Base-by-base conservation (phyloP, 2,329 filamentous ascomycete species). In the Hansfordia pulvinata region DNA sequence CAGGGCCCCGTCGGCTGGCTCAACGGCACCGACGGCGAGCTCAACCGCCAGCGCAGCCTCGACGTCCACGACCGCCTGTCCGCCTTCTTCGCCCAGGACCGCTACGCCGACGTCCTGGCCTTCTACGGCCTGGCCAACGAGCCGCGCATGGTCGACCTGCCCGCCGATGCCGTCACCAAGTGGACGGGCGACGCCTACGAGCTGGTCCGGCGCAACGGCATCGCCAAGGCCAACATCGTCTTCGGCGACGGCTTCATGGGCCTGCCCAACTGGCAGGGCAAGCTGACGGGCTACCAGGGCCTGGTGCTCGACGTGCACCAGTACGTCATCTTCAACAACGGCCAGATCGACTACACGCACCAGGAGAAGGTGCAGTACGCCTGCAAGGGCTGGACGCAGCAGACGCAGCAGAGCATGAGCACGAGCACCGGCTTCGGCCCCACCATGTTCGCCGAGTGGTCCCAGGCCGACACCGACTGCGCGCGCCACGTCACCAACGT, bases 51-150 rank as follows among this genome's bases (percentile, higher is more conserved):
- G 41, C 73, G 88, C 19, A 82, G 83, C 2, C 68, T 94, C 11
- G 84, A 92, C 31, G 64, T 96, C 20, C 90, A 98, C 55, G 69
- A 90, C 46, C 74, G 80, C 32, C 64, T 98, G 9, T 85, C 83
- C 14, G 68, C 77, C 37, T 98, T 98, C 68, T 98, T 98, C 52
- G 74, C 86, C 0, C 90, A 96, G 47, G 72, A 79, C 24, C 78
- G 90, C 8, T 98, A 98, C 62, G 78, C 80, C 46, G 93, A 94
- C 48, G 68, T 98, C 38, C 64, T 98, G 34, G 72, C 79, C 10
- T 84, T 96, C 56, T 98, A 98, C 53, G 90, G 90, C 4, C 71
- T 98, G 2, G 83, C 75, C 46, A 98, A 98, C 55, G 90, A 98
- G 53, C 90, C 90, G 2, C 75, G 77, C 36, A 93, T 96, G 83